Conservation (phyloP, 129 eudicot species). For the Smallanthus sonchifolius region DNA sequence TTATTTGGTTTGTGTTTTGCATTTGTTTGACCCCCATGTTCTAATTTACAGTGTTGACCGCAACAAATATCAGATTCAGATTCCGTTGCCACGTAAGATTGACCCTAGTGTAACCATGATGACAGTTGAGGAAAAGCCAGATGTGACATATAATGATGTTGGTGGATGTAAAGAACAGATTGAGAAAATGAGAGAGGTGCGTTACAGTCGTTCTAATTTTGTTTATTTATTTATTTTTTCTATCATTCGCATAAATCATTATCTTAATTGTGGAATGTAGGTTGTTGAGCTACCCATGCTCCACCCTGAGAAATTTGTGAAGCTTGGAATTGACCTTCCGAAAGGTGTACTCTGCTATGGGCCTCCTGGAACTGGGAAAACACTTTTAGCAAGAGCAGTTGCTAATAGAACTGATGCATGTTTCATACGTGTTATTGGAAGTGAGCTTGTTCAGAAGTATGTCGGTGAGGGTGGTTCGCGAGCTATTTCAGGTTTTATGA, state of each 20-base stretch:
- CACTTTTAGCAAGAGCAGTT: conserved; percentile 90
- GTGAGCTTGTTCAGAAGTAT: conserved; percentile 91
- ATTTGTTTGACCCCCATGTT: too few species aligned
- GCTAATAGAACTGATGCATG: conserved; percentile 95
- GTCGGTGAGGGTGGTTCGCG: conserved; percentile 99
- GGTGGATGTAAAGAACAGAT: conserved; percentile 99
- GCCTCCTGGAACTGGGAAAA: conserved; percentile 97
- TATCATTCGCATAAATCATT: conserved; percentile 37
- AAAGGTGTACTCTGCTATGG: conserved; percentile 98
- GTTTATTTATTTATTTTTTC: neutral
- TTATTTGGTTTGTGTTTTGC: too few species aligned
- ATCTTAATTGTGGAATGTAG: conserved; percentile 27
- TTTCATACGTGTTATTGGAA: conserved; percentile 88
- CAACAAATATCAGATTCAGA: conserved; percentile 84
- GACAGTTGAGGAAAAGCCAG: conserved; percentile 99
- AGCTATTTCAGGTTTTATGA: conserved; percentile 71
- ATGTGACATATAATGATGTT: conserved; percentile 91
- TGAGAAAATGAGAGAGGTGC: conserved; percentile 94
- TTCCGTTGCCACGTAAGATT: conserved; percentile 93
- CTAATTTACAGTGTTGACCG: conserved; percentile 72
- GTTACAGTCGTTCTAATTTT: too few species aligned
- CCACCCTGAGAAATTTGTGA: conserved; percentile 93
- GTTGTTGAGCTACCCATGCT: conserved; percentile 98
- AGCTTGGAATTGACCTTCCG: conserved; percentile 97
- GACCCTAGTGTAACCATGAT: conserved; percentile 99